Evolutionary conservation across 768 basidiomycete genomes (phyloP).

Genomic region (Suillus hirtellus): DNA sequence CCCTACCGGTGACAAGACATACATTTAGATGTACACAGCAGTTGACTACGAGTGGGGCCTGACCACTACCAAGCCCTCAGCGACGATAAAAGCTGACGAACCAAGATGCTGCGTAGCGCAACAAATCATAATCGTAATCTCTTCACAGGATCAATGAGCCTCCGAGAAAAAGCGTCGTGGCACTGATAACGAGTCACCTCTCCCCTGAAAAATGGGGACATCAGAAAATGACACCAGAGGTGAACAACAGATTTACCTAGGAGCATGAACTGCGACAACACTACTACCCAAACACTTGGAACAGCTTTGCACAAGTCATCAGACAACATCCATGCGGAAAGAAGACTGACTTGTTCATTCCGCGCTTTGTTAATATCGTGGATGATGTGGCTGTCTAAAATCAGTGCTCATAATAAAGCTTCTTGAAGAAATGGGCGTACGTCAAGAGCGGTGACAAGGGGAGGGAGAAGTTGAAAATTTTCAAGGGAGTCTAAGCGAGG

Average conservation of each 20-base stretch:
- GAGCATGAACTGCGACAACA: conserved; percentile 91
- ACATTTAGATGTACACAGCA: no score
- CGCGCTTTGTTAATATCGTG: conserved; percentile 72
- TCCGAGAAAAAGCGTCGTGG: conserved; percentile 75
- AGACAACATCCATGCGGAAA: conserved; percentile 1
- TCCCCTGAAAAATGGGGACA: conserved; percentile 51
- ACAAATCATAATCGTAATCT: not conserved
- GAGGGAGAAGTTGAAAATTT: conserved; percentile 85
- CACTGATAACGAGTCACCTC: conserved; percentile 98
- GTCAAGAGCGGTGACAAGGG: conserved; percentile 82
- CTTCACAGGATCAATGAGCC: conserved; percentile 42
- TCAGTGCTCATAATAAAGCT: conserved; percentile 54
- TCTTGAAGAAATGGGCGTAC: conserved; percentile 78
- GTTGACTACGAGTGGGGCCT: no score
- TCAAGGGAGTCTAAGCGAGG: conserved; percentile 79
- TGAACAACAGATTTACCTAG: conserved; percentile 52
- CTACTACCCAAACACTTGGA: conserved; percentile 92
- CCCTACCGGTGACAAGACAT: no score
- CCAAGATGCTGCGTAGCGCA: no score
- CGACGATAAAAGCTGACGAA: no score
- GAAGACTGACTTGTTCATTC: conserved; percentile 60
- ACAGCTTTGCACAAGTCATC: conserved; percentile 53
- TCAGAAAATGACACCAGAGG: not conserved
- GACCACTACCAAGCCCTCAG: no score
- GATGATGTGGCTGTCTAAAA: conserved; percentile 70